A percentile compares a stretch with the other conserved stretches of the same genome.
These are phyloP conservation scores for Elaeagnus macrophylla DNA, from an alignment of 306 rosid genomes.

Conservation along the genomic window DNA sequence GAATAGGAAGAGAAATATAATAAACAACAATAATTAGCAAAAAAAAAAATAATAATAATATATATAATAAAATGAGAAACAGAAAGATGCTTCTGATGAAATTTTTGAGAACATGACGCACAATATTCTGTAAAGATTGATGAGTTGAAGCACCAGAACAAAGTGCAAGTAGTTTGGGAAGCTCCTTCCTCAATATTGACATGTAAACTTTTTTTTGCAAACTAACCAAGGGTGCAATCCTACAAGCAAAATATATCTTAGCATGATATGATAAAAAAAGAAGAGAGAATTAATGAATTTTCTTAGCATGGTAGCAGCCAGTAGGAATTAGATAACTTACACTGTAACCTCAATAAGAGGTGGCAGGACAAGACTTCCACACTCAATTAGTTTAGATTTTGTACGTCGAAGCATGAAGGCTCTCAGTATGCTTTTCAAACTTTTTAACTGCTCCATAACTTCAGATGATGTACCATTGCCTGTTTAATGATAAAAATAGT, in stretches of 20 bases:
- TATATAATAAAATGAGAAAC: not conserved
- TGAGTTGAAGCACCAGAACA: conserved; percentile 69
- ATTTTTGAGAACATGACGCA: conserved; percentile 25
- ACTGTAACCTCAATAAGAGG: conserved; percentile 75
- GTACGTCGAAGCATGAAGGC: conserved; percentile 89
- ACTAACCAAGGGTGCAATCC: conserved; percentile 69
- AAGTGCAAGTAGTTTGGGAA: conserved; percentile 62
- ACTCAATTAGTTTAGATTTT: conserved; percentile 63
- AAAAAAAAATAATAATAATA: no score
- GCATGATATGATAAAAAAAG: conserved; percentile 3
- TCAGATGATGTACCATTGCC: conserved; percentile 34
- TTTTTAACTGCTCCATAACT: conserved; percentile 42
- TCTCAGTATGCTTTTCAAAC: conserved; percentile 54
- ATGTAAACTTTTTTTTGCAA: conserved; percentile 74
- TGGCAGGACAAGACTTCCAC: conserved; percentile 72
- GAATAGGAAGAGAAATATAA: no score
- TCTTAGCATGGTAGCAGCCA: not conserved
- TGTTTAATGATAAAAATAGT: conserved; percentile 27
- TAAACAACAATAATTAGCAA: not conserved
- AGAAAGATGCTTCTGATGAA: conserved; percentile 8
- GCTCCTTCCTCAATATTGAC: conserved; percentile 87
- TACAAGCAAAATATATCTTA: conserved; percentile 29
- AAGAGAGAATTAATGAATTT: not conserved
- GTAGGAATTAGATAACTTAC: conserved; percentile 38
- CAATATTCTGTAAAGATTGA: conserved; percentile 78